Evolutionary conservation across 2,329 filamentous ascomycete genomes (phyloP).

Genomic region (Elsinoe perseae): DNA sequence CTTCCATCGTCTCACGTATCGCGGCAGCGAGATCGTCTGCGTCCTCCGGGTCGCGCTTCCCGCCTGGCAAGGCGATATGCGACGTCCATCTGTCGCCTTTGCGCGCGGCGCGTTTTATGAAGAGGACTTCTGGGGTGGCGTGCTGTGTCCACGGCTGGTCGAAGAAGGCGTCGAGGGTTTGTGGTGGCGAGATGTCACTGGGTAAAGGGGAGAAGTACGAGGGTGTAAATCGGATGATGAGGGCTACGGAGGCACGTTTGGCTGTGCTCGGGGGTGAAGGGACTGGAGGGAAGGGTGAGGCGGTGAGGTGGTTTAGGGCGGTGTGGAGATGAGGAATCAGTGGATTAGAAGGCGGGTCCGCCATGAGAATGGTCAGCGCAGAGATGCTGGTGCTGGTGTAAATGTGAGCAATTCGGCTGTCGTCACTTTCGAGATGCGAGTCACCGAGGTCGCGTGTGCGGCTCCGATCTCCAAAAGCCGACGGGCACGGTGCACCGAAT

Average conservation of each 20-base stretch:
- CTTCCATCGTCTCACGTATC: slow-evolving; percentile 57
- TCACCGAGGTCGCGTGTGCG: not conserved
- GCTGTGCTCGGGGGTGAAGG: slow-evolving; percentile 43
- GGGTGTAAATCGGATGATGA: slow-evolving; percentile 56
- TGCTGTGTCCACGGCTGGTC: slow-evolving; percentile 56
- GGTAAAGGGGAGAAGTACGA: slow-evolving; percentile 47
- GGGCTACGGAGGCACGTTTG: slow-evolving; percentile 58
- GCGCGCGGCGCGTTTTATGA: slow-evolving; percentile 61
- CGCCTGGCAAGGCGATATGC: slow-evolving; percentile 61
- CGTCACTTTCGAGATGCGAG: not conserved
- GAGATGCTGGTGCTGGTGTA: not conserved
- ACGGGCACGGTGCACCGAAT: not conserved
- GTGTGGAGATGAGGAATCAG: slow-evolving; percentile 36
- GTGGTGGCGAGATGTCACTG: slow-evolving; percentile 16
- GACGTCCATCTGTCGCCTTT: slow-evolving; percentile 61
- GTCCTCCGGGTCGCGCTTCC: slow-evolving; percentile 58
- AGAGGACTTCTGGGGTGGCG: slow-evolving; percentile 60
- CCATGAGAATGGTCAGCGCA: not conserved
- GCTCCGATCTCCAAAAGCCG: no score
- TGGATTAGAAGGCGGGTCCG: not conserved
- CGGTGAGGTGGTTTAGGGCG: slow-evolving; percentile 36
- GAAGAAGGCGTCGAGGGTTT: slow-evolving; percentile 51
- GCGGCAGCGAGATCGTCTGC: slow-evolving; percentile 55
- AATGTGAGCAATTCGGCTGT: not conserved
- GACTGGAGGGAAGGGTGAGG: slow-evolving; percentile 43